A percentile compares a stretch with the other conserved stretches of the same genome.
These are phyloP conservation scores for Sordariomycetes sp. DNA, from an alignment of 2,329 filamentous ascomycete species.

Conservation along the genomic window DNA sequence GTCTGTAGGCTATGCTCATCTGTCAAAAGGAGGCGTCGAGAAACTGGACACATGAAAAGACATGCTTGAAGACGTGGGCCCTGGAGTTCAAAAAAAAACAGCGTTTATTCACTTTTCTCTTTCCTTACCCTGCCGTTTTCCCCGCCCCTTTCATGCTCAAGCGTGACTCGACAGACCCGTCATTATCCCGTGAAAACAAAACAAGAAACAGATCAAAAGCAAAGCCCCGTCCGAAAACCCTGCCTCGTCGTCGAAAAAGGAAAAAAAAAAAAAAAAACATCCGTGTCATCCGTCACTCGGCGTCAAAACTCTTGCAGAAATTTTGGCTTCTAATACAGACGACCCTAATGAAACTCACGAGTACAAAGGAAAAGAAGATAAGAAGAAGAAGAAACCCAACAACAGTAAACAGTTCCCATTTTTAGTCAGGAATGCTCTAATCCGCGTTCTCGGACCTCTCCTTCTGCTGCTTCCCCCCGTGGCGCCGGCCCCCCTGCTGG, in stretches of 20 bases:
- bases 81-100: background rate
- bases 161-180: background rate
- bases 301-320: background rate
- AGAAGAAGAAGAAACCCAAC: background rate
- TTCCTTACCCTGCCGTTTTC: background rate
- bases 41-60: too few relatives aligned
- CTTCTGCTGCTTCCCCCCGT: conserved; percentile 17
- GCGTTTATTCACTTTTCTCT: background rate
- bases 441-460: conserved; percentile 44
- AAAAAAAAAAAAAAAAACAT: too few relatives aligned
- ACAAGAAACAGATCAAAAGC: conserved; percentile 14
- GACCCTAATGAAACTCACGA: background rate
- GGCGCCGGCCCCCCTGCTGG: conserved; percentile 14
- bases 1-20: too few relatives aligned
- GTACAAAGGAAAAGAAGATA: background rate
- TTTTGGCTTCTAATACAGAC: background rate
- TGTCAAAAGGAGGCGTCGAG: too few relatives aligned
- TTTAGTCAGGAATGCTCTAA: conserved; percentile 17
- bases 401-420: background rate
- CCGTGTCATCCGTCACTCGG: background rate
- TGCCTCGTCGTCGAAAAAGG: background rate
- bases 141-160: background rate
- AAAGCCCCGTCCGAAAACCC: background rate
- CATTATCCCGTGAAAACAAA: conserved; percentile 2
- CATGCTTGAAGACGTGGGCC: background rate